Evolutionary conservation across 306 rosid genomes (phyloP), one percentile per base, ranked within the genome.

Genomic region (Vicia villosa): DNA sequence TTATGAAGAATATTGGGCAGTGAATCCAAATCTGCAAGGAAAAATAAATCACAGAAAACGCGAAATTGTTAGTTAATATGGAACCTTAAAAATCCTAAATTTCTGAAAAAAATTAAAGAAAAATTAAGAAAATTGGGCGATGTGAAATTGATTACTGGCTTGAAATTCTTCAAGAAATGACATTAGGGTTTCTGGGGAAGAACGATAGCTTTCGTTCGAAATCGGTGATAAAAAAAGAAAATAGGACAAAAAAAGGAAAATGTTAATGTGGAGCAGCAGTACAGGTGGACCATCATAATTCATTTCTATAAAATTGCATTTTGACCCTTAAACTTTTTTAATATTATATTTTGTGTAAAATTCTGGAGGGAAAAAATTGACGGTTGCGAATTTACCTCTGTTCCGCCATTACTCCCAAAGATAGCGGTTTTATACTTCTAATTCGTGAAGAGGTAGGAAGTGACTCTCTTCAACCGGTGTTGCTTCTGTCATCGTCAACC

Each of bases 161-260:
- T 92, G 90, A 80, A 91, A 89, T 65, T 89, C 97, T 41, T 91
- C 96, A 6, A 89, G 82, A 73, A 86, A 89, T 6, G 97, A 91
- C 96, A 89, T 86, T 45, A 83, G 83, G 81, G 83, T 79, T 82
- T 78, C n/a, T 17, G 8, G 21, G 14, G 10, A 42, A 36, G 50
- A 61, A 22, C 19, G 52, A n/a, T 47, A 19, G 65, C 10, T 62
- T 76, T 56, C 50, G 65, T 68, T 37, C 21, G 66, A 70, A 56
- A 26, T n/a, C 17, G 68, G 16, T 15, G 61, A 46, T 26, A 24
- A 26, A 24, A 24, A 28, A 24, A 3, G 30, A 56, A 56, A 56
- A 26, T 7, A 1, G 5, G 10, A 56, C 30, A 26, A 26, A 24
- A 26, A 55, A 5, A 56, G 38, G 37, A 8, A 56, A 56, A 28